Evolutionary conservation across 129 eudicot genomes (phyloP), one percentile per base, ranked within the genome.

Genomic region (Artemisia annua): DNA sequence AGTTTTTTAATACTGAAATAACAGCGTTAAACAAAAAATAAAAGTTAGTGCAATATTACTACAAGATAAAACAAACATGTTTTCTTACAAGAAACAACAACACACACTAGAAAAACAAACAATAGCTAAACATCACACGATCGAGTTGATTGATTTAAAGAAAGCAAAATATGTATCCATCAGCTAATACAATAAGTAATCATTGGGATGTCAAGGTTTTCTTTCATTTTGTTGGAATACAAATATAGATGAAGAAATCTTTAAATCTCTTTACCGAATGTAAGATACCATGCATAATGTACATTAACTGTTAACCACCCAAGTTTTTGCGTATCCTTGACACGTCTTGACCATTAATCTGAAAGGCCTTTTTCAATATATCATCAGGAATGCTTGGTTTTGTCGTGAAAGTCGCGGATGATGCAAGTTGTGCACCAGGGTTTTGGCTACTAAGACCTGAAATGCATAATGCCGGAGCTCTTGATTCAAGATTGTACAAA

Each of bases 361-460:
- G 84, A 74, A 85, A 89, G 1, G 84, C 87, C 73, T 85, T 87
- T 72, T 77, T 71, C 78, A 89, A 72, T 26, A 92, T 76, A 1
- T 69, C 95, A 66, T 85, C 95, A 3, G 98, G 95, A 6, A 93
- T 75, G 1, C 65, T 58, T 13, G 98, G 96, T 32, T 67, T 75
- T 5, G 96, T 80, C 0, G 87, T 53, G 54, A 92, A 89, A 1
- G 98, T 64, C n/a, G 98, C 95, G 1, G 83, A 52, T 0, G 98
- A 85, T 2, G 90, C 74, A 16, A 89, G 74, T 72, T 92, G 98
- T 19, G 94, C 87, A 11, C 96, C 98, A 0, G 95, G 96, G 57
- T 85, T 89, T 48, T 92, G 97, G 79, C 98, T 89, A 44, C 70
- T 85, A 9, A 92, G 87, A 15, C 95, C 96, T 3, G 96, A 85